These are phyloP conservation scores for Phytophthora crassamura DNA, from an alignment of 352 stramenopile genomes.

Conservation along the genomic window DNA sequence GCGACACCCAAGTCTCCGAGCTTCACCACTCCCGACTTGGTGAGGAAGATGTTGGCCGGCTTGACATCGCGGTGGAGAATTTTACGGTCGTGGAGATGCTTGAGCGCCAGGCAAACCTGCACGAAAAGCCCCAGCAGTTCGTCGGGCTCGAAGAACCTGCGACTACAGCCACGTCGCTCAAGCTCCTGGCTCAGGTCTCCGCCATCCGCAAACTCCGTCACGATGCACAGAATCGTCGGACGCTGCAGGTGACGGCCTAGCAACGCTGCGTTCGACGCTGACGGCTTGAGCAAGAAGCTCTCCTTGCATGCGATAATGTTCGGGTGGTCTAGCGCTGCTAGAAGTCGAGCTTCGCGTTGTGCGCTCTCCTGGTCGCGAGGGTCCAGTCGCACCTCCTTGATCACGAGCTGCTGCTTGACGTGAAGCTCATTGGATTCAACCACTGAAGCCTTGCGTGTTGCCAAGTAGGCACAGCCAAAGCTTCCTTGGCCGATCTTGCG, in stretches of 20 bases:
- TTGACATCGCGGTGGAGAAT: conserved; percentile 91
- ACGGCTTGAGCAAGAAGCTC: conserved; percentile 61
- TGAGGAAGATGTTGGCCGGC: conserved; percentile 89
- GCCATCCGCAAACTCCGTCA: conserved; percentile 85
- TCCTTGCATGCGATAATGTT: conserved; percentile 88
- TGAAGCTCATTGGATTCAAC: conserved; percentile 15
- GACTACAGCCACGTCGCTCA: conserved; percentile 33
- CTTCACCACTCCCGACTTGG: conserved; percentile 65
- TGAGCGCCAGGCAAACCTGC: conserved; percentile 77
- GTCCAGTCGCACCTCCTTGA: conserved; percentile 82
- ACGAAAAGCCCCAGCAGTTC: conserved; percentile 68
- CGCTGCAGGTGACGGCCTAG: conserved; percentile 7
- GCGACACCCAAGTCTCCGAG: conserved; percentile 84
- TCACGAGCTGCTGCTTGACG: conserved; percentile 58
- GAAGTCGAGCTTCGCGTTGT: conserved; percentile 69
- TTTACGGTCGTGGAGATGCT: conserved; percentile 83
- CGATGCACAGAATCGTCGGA: conserved; percentile 72
- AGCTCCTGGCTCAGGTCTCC: conserved; percentile 75
- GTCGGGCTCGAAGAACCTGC: conserved; percentile 37
- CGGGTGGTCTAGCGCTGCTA: conserved; percentile 77
- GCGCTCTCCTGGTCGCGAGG: conserved; percentile 65
- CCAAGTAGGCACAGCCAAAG: conserved; percentile 76
- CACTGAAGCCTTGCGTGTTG: conserved; percentile 45
- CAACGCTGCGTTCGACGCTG: not conserved
- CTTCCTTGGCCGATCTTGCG: conserved; percentile 79